phyloP scores from a whole-genome alignment of 225 moss, liverwort and hornwort genomes.

The Polytrichum commune region DNA sequence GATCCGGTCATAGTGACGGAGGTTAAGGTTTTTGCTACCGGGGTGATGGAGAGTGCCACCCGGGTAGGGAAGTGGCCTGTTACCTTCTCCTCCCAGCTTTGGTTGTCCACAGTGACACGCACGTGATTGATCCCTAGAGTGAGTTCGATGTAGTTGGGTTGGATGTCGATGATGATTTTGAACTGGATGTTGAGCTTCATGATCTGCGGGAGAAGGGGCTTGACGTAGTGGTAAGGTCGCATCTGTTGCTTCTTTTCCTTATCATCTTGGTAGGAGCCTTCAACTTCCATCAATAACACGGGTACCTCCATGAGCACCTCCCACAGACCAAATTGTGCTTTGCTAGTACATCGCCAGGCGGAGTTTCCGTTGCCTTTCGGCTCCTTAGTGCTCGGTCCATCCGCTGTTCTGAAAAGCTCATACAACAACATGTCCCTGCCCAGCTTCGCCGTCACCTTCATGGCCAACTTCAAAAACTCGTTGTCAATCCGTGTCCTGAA shows the following conservation, averaged over 20 bases:
- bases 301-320: conserved; percentile 36
- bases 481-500: conserved; percentile 15
- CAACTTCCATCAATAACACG: conserved; percentile 12
- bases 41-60: conserved; percentile 30
- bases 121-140: conserved; percentile 39
- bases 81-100: conserved; percentile 36
- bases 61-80: conserved; percentile 53
- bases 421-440: conserved; percentile 26
- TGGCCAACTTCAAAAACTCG: conserved; percentile 12
- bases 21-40: conserved; percentile 15
- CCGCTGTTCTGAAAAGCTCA: conserved; percentile 9
- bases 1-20: conserved; percentile 47
- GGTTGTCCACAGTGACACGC: conserved; percentile 41
- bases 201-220: conserved; percentile 46
- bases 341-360: conserved; percentile 22
- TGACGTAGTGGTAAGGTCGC: conserved; percentile 43
- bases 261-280: conserved; percentile 36
- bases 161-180: conserved; percentile 37
- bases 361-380: background rate
- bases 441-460: conserved; percentile 33
- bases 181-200: conserved; percentile 56
- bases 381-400: background rate
- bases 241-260: conserved; percentile 18
- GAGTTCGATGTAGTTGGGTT: conserved; percentile 38
- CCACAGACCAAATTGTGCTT: conserved; percentile 33